Conservation (phyloP, 495 filamentous ascomycete genomes). For the Hypoxylon lienhwacheense region DNA sequence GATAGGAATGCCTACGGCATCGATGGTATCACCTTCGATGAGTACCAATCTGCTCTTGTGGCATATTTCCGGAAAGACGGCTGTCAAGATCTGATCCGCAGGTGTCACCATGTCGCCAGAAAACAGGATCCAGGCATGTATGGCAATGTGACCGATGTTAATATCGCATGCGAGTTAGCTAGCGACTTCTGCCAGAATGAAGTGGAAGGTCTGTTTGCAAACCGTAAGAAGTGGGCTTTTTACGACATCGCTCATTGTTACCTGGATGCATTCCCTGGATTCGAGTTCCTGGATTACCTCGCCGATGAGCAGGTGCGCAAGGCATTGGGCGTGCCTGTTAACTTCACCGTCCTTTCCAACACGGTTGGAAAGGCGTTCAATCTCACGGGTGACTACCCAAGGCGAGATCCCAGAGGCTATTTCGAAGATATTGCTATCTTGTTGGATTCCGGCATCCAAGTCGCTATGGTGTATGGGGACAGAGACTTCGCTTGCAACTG, state of each 20-base stretch:
- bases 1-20: slow-evolving; percentile 73
- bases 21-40: slow-evolving; percentile 53
- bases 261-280: slow-evolving; percentile 63
- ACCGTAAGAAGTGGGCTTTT: slow-evolving; percentile 39
- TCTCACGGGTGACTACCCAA: slow-evolving; percentile 53
- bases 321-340: slow-evolving; percentile 66
- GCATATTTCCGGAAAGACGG: slow-evolving; percentile 46
- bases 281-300: slow-evolving; percentile 61
- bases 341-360: slow-evolving; percentile 59
- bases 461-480: slow-evolving; percentile 65
- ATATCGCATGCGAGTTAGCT: slow-evolving; percentile 44
- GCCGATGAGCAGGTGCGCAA: slow-evolving; percentile 59
- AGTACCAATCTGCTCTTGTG: slow-evolving; percentile 38
- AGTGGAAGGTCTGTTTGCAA: slow-evolving; percentile 48
- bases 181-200: slow-evolving; percentile 47
- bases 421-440: slow-evolving; percentile 53
- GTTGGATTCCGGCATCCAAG: slow-evolving; percentile 59
- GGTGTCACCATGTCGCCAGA: slow-evolving; percentile 48
- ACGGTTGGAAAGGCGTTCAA: slow-evolving; percentile 57
- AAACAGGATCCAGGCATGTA: slow-evolving; percentile 48
- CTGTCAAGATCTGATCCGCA: slow-evolving; percentile 51
- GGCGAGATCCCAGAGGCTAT: slow-evolving; percentile 46
- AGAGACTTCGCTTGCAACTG: slow-evolving; percentile 66
- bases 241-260: slow-evolving; percentile 61
- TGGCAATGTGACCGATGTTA: slow-evolving; percentile 51